Percentiles rank a stretch among this genome's conserved stretches.
These are phyloP conservation scores for Exserohilum turcica DNA, from an alignment of 2,329 filamentous ascomycete genomes.

Conservation along the genomic window DNA sequence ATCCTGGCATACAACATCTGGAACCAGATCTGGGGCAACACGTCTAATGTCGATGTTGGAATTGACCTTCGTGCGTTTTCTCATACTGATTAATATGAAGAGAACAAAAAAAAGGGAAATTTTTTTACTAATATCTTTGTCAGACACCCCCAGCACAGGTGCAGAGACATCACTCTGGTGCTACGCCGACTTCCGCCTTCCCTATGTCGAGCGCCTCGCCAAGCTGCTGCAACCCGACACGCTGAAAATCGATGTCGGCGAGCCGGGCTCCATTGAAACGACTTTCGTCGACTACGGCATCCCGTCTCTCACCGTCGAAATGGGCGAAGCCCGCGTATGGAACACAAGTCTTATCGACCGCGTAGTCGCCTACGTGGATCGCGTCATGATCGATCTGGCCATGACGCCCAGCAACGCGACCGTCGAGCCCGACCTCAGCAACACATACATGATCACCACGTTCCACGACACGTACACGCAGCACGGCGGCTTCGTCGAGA, in stretches of 20 bases:
- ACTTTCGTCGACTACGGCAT: conserved; percentile 45
- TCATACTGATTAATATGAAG: neutral
- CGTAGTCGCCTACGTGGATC: conserved; percentile 36
- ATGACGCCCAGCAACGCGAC: conserved; percentile 38
- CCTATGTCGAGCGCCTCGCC: conserved; percentile 47
- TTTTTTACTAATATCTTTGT: neutral
- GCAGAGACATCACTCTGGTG: conserved; percentile 47
- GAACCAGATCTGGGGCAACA: conserved; percentile 48
- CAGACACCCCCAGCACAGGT: conserved; percentile 46
- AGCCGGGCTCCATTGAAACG: conserved; percentile 49
- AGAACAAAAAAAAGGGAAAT: too few relatives aligned
- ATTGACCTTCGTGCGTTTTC: conserved; percentile 41
- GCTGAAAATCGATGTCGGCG: conserved; percentile 48
- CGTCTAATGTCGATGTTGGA: conserved; percentile 47
- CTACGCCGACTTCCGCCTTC: conserved; percentile 47
- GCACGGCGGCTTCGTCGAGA: conserved; percentile 39
- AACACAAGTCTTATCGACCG: conserved; percentile 44
- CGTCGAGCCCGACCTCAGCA: conserved; percentile 38
- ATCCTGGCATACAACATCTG: conserved; percentile 46
- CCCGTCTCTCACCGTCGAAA: conserved; percentile 48
- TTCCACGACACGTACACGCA: conserved; percentile 36
- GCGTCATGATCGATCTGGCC: conserved; percentile 29
- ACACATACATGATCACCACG: conserved; percentile 39
- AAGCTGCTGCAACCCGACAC: conserved; percentile 49
- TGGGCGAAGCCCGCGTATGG: conserved; percentile 48